These are phyloP conservation scores for Eucalyptus curtisii DNA, from an alignment of 345 rosid genomes.

Conservation along the genomic window DNA sequence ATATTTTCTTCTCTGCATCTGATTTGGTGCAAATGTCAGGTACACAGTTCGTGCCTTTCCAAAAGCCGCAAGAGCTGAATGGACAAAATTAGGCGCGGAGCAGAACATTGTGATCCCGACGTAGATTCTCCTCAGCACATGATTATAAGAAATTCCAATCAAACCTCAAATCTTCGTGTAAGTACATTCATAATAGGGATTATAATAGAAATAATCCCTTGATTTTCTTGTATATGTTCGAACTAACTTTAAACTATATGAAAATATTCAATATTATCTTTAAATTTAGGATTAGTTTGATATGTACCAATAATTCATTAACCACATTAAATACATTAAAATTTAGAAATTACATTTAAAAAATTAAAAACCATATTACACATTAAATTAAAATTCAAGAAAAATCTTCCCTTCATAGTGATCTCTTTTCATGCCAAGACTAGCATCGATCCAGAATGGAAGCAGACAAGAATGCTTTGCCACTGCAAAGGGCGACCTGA, in stretches of 20 bases:
- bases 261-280: no score
- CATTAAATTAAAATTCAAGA: no score
- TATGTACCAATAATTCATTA: no score
- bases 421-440: not conserved
- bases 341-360: fast-evolving
- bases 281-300: no score
- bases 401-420: not conserved
- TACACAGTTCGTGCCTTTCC: not conserved
- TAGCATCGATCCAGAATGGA: not conserved
- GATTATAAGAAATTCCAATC: not conserved
- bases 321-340: no score
- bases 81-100: not conserved
- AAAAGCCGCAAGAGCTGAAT: not conserved
- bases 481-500: not conserved
- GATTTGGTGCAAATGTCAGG: not conserved
- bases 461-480: not conserved
- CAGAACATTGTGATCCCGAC: not conserved
- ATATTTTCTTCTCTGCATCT: not conserved
- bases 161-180: not conserved
- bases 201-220: no score
- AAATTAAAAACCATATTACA: no score
- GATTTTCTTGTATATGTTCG: fast-evolving
- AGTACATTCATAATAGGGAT: not conserved
- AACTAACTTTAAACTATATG: fast-evolving
- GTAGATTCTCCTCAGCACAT: not conserved